Base-by-base conservation (phyloP, 768 basidiomycete species). In the Auricularia cornea region DNA sequence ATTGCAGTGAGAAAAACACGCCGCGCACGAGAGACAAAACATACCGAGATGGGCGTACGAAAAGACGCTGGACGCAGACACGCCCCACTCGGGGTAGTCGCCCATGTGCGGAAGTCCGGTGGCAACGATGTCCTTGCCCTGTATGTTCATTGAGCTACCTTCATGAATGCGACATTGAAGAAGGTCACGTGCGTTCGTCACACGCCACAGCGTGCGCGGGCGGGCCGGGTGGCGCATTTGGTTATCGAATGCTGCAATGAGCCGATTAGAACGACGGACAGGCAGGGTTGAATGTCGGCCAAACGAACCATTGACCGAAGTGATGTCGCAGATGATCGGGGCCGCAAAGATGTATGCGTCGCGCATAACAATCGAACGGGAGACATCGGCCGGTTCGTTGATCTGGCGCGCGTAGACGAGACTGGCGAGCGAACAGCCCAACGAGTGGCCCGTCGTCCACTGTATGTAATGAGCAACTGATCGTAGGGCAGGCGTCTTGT, bases 281-380 rank as follows among this genome's bases (percentile, higher is more conserved):
- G 3, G 26, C 56, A 14, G 26, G 18, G 35, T 12, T 31, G 14
- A n/a, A n/a, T n/a, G n/a, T 38, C 1, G 44, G 30, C 23, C 31
- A n/a, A 26, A 38, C 65, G 18, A 26, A 67, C 66, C 64, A 60
- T 66, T 63, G 5, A 64, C 66, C 11, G 66, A 67, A 16, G 62
- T 57, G 35, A 68, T 63, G 60, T 68, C 67, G 60, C 67, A 68
- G 26, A 67, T 26, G 44, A 69, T 66, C 5, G 68, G 68, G 12
- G 67, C 65, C 5, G 62, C 68, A 44, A 66, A 69, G 26, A 69
- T 31, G 59, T 66, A 69, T 6, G 68, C 67, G 30, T 69, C 68
- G 10, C 68, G 62, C 2, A 69, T 41, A 23, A 64, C 59, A 26
- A 66, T 59, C 29, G 59, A 41, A 11, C 32, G 54, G 3, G 63